Percentiles rank a stretch among this genome's conserved stretches.
phyloP scores from a whole-genome alignment of 345 rosid genomes.

The Pistacia integerrima region DNA sequence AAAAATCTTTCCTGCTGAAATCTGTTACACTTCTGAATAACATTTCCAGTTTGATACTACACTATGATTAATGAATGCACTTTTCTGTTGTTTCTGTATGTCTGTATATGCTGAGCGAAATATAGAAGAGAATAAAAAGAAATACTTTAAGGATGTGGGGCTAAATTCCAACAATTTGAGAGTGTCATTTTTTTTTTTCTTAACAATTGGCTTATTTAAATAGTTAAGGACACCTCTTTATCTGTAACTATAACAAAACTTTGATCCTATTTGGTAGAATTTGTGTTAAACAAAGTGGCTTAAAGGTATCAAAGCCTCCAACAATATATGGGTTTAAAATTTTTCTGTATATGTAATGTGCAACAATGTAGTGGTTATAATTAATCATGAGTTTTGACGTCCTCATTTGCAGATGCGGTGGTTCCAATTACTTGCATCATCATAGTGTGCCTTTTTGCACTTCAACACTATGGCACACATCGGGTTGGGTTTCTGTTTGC shows the following conservation, averaged over 20 bases:
- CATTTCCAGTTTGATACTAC: background rate
- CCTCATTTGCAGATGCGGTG: constrained; percentile 74
- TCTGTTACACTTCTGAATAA: background rate
- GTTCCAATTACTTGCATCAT: constrained; percentile 96
- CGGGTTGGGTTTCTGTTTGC: constrained; percentile 91
- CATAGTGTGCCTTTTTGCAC: constrained; percentile 91
- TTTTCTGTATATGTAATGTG: background rate
- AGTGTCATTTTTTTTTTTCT: background rate
- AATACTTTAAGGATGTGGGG: background rate
- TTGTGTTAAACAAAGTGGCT: background rate
- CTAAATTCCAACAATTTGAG: background rate
- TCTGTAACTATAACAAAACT: background rate
- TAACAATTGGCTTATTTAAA: background rate
- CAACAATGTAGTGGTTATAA: background rate
- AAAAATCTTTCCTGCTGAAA: background rate
- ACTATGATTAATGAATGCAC: background rate
- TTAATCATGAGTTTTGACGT: constrained; percentile 1
- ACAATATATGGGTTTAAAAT: background rate
- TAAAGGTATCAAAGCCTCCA: background rate
- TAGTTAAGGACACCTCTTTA: background rate
- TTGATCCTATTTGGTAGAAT: background rate
- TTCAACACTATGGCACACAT: constrained; percentile 98
- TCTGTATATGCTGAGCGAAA: background rate
- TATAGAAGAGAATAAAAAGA: background rate
- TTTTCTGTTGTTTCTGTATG: background rate